Base-by-base conservation (phyloP, 176 grass and related monocot species). In the Avena atlantica region DNA sequence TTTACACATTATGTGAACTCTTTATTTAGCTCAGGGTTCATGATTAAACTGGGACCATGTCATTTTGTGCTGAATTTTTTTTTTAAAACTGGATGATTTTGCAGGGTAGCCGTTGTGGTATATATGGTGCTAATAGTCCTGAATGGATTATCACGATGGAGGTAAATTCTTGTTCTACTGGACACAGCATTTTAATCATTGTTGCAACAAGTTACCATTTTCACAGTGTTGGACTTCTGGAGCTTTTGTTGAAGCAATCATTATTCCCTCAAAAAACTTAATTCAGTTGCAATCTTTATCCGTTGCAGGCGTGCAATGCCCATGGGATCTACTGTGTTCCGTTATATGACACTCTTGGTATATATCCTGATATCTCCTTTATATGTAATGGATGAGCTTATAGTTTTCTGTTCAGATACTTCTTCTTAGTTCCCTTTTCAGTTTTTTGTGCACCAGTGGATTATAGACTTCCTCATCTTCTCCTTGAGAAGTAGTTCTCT, bases 271-370 rank as follows among this genome's bases (percentile, higher is more conserved):
- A 69, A 42, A 48, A 47, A 79, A 82, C 47, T 81, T 83, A 74
- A 84, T 59, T 69, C 29, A 50, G 57, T 64, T 78, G 53, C 52
- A 62, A 76, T 78, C 17, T 80, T 50, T 81, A 83, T 84, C 13
- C 36, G 89, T 60, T 93, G 42, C 87, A 96, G 91, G 91, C 94
- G 83, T 96, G 91, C 85, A 97, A 95, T 82, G 95, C 95, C 60
- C 91, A 97, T 80, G 95, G 95, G 45, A 78, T 97, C 75, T 88
- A 91, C 70, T 97, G 95, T 71, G 92, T 95, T 63, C 95, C 95
- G 53, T 90, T 97, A 65, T 97, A 97, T 67, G 95, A 97, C 87
- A 97, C 95, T 82, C 95, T 97, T 85, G 95, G 95, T 97, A 89
- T 81, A 78, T 83, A 65, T 79, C 19, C 47, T 87, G 79, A 42